Evolutionary conservation across 306 rosid genomes (phyloP), one percentile per base, ranked within the genome.

Genomic region (Vigna unguiculata): DNA sequence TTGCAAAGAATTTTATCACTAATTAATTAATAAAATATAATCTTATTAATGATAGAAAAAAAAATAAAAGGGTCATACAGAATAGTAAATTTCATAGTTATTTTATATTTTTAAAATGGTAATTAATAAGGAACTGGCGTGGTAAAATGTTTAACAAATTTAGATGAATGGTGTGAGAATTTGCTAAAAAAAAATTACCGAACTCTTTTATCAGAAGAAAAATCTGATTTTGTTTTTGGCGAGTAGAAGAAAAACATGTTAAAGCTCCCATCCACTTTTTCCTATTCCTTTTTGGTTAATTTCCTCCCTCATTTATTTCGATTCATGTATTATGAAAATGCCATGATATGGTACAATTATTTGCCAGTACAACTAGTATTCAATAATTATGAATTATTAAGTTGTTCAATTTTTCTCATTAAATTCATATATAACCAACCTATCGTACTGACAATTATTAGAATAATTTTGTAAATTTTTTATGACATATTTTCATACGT

Each of bases 321-420:
- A 48, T 40, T 65, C 52, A 20, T 21, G 52, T 41, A 65, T 65
- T 20, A 65, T 20, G 71, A 19, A 40, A 65, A 41, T 22, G 34
- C 1, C 49, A 64, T 20, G 48, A 32, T 52, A 22, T 54, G 24
- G 40, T 70, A 49, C 77, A 72, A 72, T 70, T 51, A 32, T 34
- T 71, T 34, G n/a, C 34, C 34, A 36, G 63, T 71, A 36, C 62
- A 51, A 32, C 48, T 19, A 70, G 75, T 28, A 32, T 69, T 48
- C 75, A 69, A 69, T 69, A 49, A 49, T 69, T 69, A 1, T 48
- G 46, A 30, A 69, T 49, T 69, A 30, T 69, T 69, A 17, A 36
- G 49, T 19, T 63, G 49, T 69, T 48, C 30, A 52, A 36, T 36
- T 51, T 70, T 52, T 71, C 47, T 38, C 64, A 71, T 53, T 52